Evolutionary conservation across 1,284 basidiomycete species (phyloP), one percentile per base, ranked within the genome.

Genomic region (Cutaneotrichosporon cavernicola): DNA sequence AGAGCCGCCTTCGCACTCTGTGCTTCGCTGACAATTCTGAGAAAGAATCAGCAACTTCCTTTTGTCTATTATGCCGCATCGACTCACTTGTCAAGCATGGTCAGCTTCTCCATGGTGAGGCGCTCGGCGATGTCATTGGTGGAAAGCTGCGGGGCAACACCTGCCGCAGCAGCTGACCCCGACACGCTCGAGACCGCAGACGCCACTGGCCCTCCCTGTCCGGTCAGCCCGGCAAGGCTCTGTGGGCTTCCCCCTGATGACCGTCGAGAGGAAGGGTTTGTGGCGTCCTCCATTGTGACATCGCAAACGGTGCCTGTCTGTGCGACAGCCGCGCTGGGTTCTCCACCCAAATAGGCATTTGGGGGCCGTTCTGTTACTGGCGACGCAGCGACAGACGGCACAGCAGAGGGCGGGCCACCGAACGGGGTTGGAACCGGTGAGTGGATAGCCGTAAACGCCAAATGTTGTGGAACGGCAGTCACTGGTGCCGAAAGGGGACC

Each of bases 31-130:
- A 78, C 70, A 51, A 79, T 79, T 51, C 73, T 77, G 64, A 5
- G 47, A 31, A n/a, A 30, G n/a, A 32, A 58, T 70, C 60, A 70
- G 69, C 43, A 46, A 46, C 43, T 5, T 62, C 26, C 34, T 55
- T 38, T 36, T 18, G n/a, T 31, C 34, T 31, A 11, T 55, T 36
- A 36, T 36, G 38, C 10, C 11, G 9, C n/a, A 22, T 22, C 34
- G 5, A 74, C 74, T 72, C 65, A 76, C 74, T 70, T 72, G 57
- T 79, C 77, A 52, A 79, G 68, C 52, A 79, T 63, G 4, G 69
- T 71, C 43, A 77, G 58, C 11, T 60, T 56, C n/a, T 68, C 66
- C 64, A 68, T 40, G 2, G 66, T 68, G 22, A 68, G 51, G 10
- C 63, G 61, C 18, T 67, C 66, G 1, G 63, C 56, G 47, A 64